Conservation (phyloP, 2,329 filamentous ascomycete genomes). For the Podosphaera aphanis region DNA sequence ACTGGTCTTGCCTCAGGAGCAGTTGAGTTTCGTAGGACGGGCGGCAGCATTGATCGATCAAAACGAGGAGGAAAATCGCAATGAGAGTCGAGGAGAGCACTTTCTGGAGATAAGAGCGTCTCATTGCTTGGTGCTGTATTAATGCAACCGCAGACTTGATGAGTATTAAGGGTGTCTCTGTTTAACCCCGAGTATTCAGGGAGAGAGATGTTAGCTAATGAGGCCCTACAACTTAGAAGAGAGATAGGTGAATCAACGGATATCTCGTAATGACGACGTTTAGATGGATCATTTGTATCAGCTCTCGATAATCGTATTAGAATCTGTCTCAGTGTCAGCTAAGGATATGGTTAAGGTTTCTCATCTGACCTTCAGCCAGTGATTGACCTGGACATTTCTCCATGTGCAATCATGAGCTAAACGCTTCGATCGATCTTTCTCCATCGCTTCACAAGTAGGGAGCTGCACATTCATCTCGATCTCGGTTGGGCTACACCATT, state of each 20-base stretch:
- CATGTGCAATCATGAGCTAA: conserved; percentile 53
- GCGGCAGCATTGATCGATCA: conserved; percentile 2
- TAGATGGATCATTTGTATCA: conserved; percentile 37
- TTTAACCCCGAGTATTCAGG: conserved; percentile 41
- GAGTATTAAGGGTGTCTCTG: conserved; percentile 17
- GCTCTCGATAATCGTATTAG: conserved; percentile 50
- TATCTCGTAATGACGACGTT: conserved; percentile 52
- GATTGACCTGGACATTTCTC: conserved; percentile 49
- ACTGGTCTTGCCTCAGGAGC: conserved; percentile 28
- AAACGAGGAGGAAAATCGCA: conserved; percentile 16
- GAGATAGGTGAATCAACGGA: conserved; percentile 58
- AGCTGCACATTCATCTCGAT: conserved; percentile 56
- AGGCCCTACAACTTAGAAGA: conserved; percentile 49
- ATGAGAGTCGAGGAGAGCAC: conserved; percentile 23
- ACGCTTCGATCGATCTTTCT: conserved; percentile 32
- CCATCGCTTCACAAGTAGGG: conserved; percentile 45
- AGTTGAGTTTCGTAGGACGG: neutral
- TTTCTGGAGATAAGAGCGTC: conserved; percentile 18
- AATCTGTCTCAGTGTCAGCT: conserved; percentile 24
- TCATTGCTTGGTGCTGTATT: conserved; percentile 23
- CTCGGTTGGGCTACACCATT: conserved; percentile 38
- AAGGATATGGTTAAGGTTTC: neutral
- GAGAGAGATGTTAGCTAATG: conserved; percentile 44
- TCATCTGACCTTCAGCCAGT: conserved; percentile 46
- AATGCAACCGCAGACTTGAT: conserved; percentile 36